phyloP scores from a whole-genome alignment of 1,284 basidiomycete species.

The Chalciporus sp. region DNA sequence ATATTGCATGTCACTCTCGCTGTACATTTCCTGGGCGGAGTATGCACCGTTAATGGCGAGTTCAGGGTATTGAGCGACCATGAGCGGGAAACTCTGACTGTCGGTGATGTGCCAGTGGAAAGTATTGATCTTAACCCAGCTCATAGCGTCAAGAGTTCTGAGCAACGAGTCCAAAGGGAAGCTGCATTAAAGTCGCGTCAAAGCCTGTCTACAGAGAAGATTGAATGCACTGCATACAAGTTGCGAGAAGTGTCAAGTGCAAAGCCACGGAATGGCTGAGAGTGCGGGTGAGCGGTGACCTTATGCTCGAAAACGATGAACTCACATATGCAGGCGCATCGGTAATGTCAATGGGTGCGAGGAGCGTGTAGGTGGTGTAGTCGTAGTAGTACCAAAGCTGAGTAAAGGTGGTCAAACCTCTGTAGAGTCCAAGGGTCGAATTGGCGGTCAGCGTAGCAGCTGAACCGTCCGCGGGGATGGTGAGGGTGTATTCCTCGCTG shows the following conservation, averaged over 20 bases:
- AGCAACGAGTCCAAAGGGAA: slow-evolving; percentile 70
- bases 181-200: slow-evolving; percentile 36
- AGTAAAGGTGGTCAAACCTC: slow-evolving; percentile 82
- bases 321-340: slow-evolving; percentile 70
- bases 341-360: slow-evolving; percentile 61
- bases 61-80: slow-evolving; percentile 55
- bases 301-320: slow-evolving; percentile 7
- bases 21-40: slow-evolving; percentile 54
- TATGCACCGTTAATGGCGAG: slow-evolving; percentile 69
- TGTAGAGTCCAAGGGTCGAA: slow-evolving; percentile 74
- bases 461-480: slow-evolving; percentile 61
- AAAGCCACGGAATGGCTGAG: slow-evolving; percentile 76
- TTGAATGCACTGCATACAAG: slow-evolving; percentile 40
- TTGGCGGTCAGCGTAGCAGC: slow-evolving; percentile 65
- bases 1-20: slow-evolving; percentile 52
- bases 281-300: no score
- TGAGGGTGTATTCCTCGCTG: slow-evolving; percentile 69
- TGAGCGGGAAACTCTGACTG: slow-evolving; percentile 69
- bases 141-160: slow-evolving; percentile 83
- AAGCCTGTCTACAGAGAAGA: not conserved
- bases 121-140: slow-evolving; percentile 73
- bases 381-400: slow-evolving; percentile 72
- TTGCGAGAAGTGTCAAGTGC: slow-evolving; percentile 80
- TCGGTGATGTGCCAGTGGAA: slow-evolving; percentile 80
- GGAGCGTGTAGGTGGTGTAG: slow-evolving; percentile 54